These are phyloP conservation scores for Tetracladium maxilliforme DNA, from an alignment of 2,329 filamentous ascomycete species.

Conservation along the genomic window DNA sequence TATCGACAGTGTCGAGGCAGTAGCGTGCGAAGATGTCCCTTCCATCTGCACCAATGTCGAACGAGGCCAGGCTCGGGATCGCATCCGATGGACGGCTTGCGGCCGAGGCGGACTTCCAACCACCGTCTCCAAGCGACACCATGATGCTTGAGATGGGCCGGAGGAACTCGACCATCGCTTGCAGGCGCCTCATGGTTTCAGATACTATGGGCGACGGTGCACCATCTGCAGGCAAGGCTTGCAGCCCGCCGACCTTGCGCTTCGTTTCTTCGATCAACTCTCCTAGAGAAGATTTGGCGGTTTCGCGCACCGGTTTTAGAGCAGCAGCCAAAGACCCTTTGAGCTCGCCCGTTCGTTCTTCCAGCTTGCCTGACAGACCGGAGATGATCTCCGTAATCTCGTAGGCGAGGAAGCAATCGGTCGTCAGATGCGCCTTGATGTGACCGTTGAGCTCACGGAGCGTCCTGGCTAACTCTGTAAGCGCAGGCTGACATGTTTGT, in stretches of 20 bases:
- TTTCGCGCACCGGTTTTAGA: slow-evolving; percentile 80
- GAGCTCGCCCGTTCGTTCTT: slow-evolving; percentile 70
- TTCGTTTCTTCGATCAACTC: slow-evolving; percentile 76
- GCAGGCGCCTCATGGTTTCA: slow-evolving; percentile 75
- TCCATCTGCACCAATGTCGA: slow-evolving; percentile 82
- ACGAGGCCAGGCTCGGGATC: slow-evolving; percentile 58
- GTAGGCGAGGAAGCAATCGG: slow-evolving; percentile 89
- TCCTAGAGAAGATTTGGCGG: slow-evolving; percentile 71
- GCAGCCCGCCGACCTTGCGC: slow-evolving; percentile 48
- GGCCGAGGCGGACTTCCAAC: slow-evolving; percentile 53
- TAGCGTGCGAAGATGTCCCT: slow-evolving; percentile 82
- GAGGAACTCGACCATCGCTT: slow-evolving; percentile 77
- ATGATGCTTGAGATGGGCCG: slow-evolving; percentile 79
- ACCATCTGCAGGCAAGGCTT: slow-evolving; percentile 62
- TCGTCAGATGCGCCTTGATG: slow-evolving; percentile 72
- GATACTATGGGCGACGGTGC: slow-evolving; percentile 63
- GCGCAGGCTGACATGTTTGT: slow-evolving; percentile 60
- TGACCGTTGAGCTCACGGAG: slow-evolving; percentile 80
- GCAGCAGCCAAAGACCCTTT: slow-evolving; percentile 73
- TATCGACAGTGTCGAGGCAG: slow-evolving; percentile 75
- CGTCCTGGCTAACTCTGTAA: slow-evolving; percentile 74
- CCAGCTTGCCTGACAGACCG: slow-evolving; percentile 62
- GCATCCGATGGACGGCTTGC: slow-evolving; percentile 44
- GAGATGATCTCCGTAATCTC: slow-evolving; percentile 89
- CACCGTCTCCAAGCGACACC: slow-evolving; percentile 82